phyloP scores from a whole-genome alignment of 2,329 filamentous ascomycete species.

The Graphilbum sp. region DNA sequence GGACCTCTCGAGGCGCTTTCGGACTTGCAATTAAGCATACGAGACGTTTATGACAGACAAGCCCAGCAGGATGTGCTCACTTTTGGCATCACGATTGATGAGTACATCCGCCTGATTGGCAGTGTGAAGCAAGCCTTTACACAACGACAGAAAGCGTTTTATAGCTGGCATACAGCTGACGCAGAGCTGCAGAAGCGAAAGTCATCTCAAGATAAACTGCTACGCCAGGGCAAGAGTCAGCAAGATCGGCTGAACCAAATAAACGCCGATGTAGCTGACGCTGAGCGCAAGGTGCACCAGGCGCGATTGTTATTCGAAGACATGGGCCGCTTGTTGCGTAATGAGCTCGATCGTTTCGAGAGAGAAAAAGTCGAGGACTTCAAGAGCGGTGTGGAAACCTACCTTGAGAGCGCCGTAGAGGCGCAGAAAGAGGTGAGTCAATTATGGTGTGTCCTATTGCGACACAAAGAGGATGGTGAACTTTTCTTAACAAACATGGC shows the following conservation, averaged over 20 bases:
- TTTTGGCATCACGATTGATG: conserved; percentile 91
- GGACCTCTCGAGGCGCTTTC: conserved; percentile 82
- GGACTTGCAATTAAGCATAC: conserved; percentile 83
- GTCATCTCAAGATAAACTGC: conserved; percentile 78
- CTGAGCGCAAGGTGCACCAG: conserved; percentile 84
- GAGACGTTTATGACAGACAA: conserved; percentile 89
- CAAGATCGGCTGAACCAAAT: conserved; percentile 90
- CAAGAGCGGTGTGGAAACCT: conserved; percentile 95
- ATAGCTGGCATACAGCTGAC: conserved; percentile 85
- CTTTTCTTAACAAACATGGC: conserved; percentile 10
- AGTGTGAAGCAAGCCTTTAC: conserved; percentile 86
- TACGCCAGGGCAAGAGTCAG: conserved; percentile 86
- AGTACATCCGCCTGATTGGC: conserved; percentile 92
- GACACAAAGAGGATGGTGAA: too few species aligned
- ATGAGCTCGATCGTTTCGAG: conserved; percentile 86
- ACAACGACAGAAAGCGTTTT: conserved; percentile 89
- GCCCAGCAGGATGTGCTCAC: conserved; percentile 94
- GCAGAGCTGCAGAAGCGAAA: conserved; percentile 83
- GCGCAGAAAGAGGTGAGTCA: conserved; percentile 92
- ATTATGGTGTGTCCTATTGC: too few species aligned
- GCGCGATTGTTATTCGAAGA: conserved; percentile 85
- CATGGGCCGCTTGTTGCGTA: conserved; percentile 86
- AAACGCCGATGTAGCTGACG: conserved; percentile 84
- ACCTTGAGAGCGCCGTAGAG: conserved; percentile 90
- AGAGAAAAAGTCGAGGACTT: conserved; percentile 98